A percentile compares a stretch with the other conserved stretches of the same genome.
These are phyloP conservation scores for Emydomyces testavorans DNA, from an alignment of 2,329 filamentous ascomycete genomes.

Conservation along the genomic window DNA sequence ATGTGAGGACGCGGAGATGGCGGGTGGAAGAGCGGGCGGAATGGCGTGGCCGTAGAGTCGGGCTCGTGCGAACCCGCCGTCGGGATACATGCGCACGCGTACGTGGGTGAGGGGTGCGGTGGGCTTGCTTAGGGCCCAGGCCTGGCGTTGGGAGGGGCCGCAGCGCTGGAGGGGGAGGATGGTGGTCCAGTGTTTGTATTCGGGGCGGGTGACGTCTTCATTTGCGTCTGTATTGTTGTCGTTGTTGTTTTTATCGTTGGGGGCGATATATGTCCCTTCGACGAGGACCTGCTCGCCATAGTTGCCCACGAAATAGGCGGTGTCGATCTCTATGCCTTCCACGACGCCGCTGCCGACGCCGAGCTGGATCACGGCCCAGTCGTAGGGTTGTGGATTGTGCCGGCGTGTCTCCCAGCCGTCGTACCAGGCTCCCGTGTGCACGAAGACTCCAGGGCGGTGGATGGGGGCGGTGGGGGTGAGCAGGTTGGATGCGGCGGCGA, in stretches of 20 bases:
- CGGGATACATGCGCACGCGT: slow-evolving; percentile 36
- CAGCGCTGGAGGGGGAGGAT: slow-evolving; percentile 31
- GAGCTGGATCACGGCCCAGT: slow-evolving; percentile 50
- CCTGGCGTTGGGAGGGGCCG: slow-evolving; percentile 34
- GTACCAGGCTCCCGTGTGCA: slow-evolving; percentile 52
- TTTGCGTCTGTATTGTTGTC: slow-evolving; percentile 16
- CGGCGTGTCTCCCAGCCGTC: slow-evolving; percentile 54
- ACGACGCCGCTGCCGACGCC: slow-evolving; percentile 39
- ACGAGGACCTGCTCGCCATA: slow-evolving; percentile 35
- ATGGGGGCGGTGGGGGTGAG: slow-evolving; percentile 46
- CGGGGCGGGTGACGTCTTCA: slow-evolving; percentile 26
- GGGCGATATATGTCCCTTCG: slow-evolving; percentile 27
- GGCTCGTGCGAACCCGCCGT: slow-evolving; percentile 36
- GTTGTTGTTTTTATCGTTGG: slow-evolving; percentile 19
- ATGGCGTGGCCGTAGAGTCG: slow-evolving; percentile 35
- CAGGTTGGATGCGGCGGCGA: slow-evolving; percentile 49
- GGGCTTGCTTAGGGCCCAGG: slow-evolving; percentile 29
- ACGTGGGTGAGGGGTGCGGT: slow-evolving; percentile 33
- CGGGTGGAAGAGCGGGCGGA: slow-evolving; percentile 22
- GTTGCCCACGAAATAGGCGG: slow-evolving; percentile 37
- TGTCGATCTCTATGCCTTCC: slow-evolving; percentile 37
- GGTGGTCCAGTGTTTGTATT: slow-evolving; percentile 30
- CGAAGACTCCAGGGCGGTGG: slow-evolving; percentile 47
- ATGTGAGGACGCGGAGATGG: neutral
- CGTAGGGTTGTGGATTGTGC: slow-evolving; percentile 47